Base-by-base conservation (phyloP, 345 rosid genomes). In the Ceriops zippeliana region DNA sequence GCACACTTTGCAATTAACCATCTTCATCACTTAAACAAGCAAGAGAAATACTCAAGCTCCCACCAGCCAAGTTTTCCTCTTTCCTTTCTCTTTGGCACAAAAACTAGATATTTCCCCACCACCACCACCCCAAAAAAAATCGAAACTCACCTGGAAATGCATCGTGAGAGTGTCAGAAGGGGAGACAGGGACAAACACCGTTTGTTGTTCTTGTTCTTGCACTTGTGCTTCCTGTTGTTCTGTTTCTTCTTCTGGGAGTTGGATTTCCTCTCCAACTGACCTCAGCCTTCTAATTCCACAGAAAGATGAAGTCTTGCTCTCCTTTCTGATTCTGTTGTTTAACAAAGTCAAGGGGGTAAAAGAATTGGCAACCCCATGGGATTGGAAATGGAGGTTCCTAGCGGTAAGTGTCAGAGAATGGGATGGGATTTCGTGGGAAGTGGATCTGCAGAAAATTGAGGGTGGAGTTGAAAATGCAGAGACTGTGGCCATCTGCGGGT, bases 161-260 rank as follows among this genome's bases (percentile, higher is more conserved):
- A 93, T 90, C 75, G 85, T 88, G 75, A 93, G 95, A 72, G 79
- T 84, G 81, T 90, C 98, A 21, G 97, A 86, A 76, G 98, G 84
- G 68, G 98, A 91, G 71, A 93, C 92, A 64, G 96, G 89, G 26
- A 89, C 89, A 52, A 90, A 83, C 70, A 91, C 92, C 10, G 89
- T 71, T 72, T 83, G 89, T 47, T 70, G 65, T 49, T 80, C 7
- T 65, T 54, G 70, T 60, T 49, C 65, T 27, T 47, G 19, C 4
- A 20, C 53, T 34, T 54, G 57, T 61, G 63, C 77, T 66, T 32
- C 49, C 31, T 58, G 60, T 47, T 53, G 65, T 28, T 79, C 80
- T 21, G 67, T 74, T 60, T 80, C 84, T 35, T 66, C 83, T 27
- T 79, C 93, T 10, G 84, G 79, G 52, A 78, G 42, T 34, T 63